Evolutionary conservation across 192 early-diverging fungal genomes (phyloP).

Genomic region (Backusella parvicylindrica): DNA sequence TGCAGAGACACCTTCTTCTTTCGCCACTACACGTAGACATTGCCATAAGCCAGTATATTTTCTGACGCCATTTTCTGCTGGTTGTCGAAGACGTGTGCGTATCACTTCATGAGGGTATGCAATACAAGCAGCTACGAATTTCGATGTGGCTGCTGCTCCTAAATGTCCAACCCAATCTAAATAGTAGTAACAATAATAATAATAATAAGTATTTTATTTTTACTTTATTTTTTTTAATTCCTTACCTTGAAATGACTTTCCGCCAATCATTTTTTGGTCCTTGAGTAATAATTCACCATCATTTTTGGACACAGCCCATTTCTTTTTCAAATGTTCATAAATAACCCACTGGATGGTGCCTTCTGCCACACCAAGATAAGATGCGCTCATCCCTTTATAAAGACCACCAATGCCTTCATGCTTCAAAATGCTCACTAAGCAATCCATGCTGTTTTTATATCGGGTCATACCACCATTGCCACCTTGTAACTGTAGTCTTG

Average conservation of each 20-base stretch:
- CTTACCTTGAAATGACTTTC: slow-evolving; percentile 21
- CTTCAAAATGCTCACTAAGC: slow-evolving; percentile 58
- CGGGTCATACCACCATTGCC: slow-evolving; percentile 17
- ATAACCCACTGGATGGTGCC: slow-evolving; percentile 93
- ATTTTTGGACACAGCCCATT: not conserved
- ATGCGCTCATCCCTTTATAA: slow-evolving; percentile 88
- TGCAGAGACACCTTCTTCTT: slow-evolving; percentile 80
- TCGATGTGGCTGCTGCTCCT: slow-evolving; percentile 79
- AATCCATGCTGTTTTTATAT: slow-evolving; percentile 81
- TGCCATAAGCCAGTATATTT: slow-evolving; percentile 79
- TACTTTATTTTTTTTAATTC: not conserved
- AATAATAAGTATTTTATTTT: not conserved
- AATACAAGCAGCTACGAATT: slow-evolving; percentile 79
- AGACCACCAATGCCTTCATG: slow-evolving; percentile 80
- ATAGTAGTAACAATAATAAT: not conserved
- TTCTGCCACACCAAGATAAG: slow-evolving; percentile 87
- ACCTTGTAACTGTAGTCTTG: slow-evolving; percentile 84
- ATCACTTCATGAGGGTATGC: slow-evolving; percentile 97
- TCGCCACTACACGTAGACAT: slow-evolving; percentile 55
- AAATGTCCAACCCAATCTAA: slow-evolving; percentile 80
- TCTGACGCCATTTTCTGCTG: slow-evolving; percentile 55
- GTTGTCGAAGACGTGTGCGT: slow-evolving; percentile 86
- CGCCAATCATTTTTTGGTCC: slow-evolving; percentile 2
- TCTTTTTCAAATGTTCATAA: slow-evolving; percentile 89
- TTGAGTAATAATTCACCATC: not conserved